Percentiles rank a stretch among this genome's conserved stretches.
Evolutionary conservation across 176 grass and related monocot species (phyloP).

Genomic region (Phragmites australis): DNA sequence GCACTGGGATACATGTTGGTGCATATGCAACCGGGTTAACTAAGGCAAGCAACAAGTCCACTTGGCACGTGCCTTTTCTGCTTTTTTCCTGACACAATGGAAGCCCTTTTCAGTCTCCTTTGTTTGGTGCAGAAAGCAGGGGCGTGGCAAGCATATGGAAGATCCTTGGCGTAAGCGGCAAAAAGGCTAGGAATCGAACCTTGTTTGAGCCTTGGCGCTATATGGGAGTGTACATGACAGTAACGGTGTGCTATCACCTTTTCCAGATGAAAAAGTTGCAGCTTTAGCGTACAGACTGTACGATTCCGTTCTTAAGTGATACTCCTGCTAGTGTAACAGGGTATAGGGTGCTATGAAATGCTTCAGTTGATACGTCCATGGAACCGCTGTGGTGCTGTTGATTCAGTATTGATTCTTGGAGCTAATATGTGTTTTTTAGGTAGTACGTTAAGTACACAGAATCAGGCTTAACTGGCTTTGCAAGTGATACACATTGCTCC

Average conservation of each 20-base stretch:
- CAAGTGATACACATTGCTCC: too few species aligned
- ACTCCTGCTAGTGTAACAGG: neutral
- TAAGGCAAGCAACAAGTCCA: conserved; percentile 1
- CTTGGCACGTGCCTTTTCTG: neutral
- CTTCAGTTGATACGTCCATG: neutral
- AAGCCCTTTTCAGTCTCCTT: conserved; percentile 27
- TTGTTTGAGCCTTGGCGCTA: neutral
- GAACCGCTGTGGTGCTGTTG: neutral
- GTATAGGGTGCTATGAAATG: neutral
- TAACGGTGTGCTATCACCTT: neutral
- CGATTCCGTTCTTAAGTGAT: conserved; percentile 6
- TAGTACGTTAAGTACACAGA: too few species aligned
- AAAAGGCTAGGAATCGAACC: conserved; percentile 28
- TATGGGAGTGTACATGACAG: neutral
- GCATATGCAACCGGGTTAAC: neutral
- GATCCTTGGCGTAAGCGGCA: conserved; percentile 50
- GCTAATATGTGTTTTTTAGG: too few species aligned
- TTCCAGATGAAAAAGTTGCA: neutral
- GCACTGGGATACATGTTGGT: conserved; percentile 9
- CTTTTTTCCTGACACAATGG: conserved; percentile 20
- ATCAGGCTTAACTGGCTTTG: too few species aligned
- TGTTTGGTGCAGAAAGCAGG: conserved; percentile 36
- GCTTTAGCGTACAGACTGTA: neutral
- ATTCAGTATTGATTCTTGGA: neutral
- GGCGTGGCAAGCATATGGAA: neutral